Evolutionary conservation across 208 protist species (phyloP).

Genomic region (Lotmaria passim): DNA sequence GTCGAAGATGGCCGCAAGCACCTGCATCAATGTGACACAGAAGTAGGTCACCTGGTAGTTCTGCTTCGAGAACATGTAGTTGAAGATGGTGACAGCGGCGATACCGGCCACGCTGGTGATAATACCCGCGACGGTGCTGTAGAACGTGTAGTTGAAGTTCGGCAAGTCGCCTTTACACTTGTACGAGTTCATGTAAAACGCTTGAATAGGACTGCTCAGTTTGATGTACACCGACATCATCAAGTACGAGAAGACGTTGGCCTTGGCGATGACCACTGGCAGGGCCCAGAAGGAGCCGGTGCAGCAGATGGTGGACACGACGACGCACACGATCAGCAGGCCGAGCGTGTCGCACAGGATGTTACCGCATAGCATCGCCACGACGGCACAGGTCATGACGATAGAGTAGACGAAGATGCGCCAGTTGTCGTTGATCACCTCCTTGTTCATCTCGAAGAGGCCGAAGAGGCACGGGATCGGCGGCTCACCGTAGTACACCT

Average conservation of each 20-base stretch:
- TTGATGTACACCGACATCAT: constrained; percentile 48
- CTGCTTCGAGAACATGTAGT: constrained; percentile 58
- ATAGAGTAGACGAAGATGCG: constrained; percentile 51
- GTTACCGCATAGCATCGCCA: constrained; percentile 50
- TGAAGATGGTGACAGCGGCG: constrained; percentile 51
- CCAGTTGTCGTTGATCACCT: constrained; percentile 56
- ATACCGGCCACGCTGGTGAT: constrained; percentile 49
- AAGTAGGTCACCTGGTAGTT: constrained; percentile 57
- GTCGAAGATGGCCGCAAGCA: constrained; percentile 57
- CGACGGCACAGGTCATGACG: constrained; percentile 51
- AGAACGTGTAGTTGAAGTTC: constrained; percentile 76
- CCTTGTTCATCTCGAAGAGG: constrained; percentile 67
- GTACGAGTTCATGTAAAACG: constrained; percentile 56
- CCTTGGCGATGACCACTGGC: constrained; percentile 60
- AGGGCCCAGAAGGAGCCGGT: constrained; percentile 57
- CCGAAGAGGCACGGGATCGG: constrained; percentile 37
- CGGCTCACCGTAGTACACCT: constrained; percentile 20
- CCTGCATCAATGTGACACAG: constrained; percentile 37
- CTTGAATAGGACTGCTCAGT: constrained; percentile 40
- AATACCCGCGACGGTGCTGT: constrained; percentile 50
- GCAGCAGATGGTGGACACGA: constrained; percentile 49
- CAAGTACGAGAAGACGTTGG: constrained; percentile 64
- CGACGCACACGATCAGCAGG: constrained; percentile 40
- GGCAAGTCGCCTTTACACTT: constrained; percentile 57
- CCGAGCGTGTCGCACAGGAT: constrained; percentile 43